phyloP scores from a whole-genome alignment of 371 early-diverging fungal genomes.

The Rhizopus microsporus region DNA sequence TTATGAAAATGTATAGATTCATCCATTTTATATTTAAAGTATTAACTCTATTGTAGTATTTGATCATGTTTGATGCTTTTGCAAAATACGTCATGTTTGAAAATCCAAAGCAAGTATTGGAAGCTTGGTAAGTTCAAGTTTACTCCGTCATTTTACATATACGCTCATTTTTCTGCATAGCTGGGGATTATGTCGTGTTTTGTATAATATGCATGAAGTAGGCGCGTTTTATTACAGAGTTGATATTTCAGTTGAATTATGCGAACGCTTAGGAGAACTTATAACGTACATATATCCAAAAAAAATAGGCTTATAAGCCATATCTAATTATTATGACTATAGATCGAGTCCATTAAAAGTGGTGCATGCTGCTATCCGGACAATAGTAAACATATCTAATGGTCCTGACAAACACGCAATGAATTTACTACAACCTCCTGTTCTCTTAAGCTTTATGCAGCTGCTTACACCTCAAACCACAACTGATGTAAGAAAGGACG shows the following conservation, averaged over 20 bases:
- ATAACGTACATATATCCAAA: conserved; percentile 25
- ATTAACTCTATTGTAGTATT: conserved; percentile 33
- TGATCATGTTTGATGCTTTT: conserved; percentile 52
- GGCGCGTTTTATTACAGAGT: conserved; percentile 24
- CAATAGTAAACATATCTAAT: conserved; percentile 58
- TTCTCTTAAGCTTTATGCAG: conserved; percentile 24
- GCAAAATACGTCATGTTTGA: conserved; percentile 51
- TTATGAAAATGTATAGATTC: conserved; percentile 29
- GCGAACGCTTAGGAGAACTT: conserved; percentile 25
- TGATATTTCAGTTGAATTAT: conserved; percentile 22
- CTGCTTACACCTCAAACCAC: conserved; percentile 26
- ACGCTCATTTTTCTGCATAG: conserved; percentile 24
- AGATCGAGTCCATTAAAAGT: conserved; percentile 11
- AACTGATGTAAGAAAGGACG: conserved; percentile 44
- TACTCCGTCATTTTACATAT: neutral
- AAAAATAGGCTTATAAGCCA: neutral
- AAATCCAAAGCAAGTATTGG: conserved; percentile 48
- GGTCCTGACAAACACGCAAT: conserved; percentile 48
- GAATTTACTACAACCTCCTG: conserved; percentile 41
- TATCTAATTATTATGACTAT: conserved; percentile 3
- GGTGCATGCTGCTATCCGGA: conserved; percentile 37
- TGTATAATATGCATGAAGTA: conserved; percentile 60
- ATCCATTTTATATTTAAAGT: neutral
- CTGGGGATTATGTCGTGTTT: conserved; percentile 59
- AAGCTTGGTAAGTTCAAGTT: conserved; percentile 47